A percentile compares a stretch with the other conserved stretches of the same genome.
These are phyloP conservation scores for Irpex sp. DNA, from an alignment of 1,284 basidiomycete species.

Conservation along the genomic window DNA sequence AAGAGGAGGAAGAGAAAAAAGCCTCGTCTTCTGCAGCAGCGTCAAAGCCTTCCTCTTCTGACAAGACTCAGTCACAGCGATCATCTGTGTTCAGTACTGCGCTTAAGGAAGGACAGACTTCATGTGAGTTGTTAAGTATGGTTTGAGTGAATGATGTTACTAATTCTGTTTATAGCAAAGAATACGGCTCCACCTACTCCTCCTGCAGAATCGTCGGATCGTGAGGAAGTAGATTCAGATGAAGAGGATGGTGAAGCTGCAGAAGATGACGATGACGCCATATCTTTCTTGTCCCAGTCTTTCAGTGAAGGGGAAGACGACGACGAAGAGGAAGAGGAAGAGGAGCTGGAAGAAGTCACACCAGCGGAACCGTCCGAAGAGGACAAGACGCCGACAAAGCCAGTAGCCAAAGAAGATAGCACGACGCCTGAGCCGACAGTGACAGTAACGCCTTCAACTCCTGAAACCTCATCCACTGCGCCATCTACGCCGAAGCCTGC, in stretches of 20 bases:
- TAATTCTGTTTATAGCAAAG: not conserved
- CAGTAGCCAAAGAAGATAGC: not conserved
- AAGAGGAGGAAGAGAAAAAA: conserved; percentile 17
- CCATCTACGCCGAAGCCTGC: conserved; percentile 13
- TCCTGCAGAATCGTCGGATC: conserved; percentile 15
- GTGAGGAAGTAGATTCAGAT: conserved; percentile 15
- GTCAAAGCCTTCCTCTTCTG: not conserved
- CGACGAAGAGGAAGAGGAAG: conserved; percentile 12
- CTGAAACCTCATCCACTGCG: conserved; percentile 7
- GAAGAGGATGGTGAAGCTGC: conserved; percentile 25
- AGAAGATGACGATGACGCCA: conserved; percentile 28
- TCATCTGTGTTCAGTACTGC: not conserved
- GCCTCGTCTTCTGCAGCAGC: not conserved
- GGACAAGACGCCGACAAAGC: not conserved
- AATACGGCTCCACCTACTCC: not conserved
- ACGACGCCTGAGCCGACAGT: conserved; percentile 5
- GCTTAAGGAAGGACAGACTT: not conserved
- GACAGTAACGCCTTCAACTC: conserved; percentile 8
- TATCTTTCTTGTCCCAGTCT: conserved; percentile 26
- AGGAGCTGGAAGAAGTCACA: conserved; percentile 8
- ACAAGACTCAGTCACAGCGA: not conserved
- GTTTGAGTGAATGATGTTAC: not conserved
- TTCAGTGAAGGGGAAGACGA: conserved; percentile 27
- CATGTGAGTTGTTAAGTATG: not conserved
- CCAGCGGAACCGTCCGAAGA: conserved; percentile 24